Percentiles rank a stretch among this genome's conserved stretches.
These are phyloP conservation scores for Chlamydomonas sp. DNA, from an alignment of 139 green algal species.

Conservation along the genomic window DNA sequence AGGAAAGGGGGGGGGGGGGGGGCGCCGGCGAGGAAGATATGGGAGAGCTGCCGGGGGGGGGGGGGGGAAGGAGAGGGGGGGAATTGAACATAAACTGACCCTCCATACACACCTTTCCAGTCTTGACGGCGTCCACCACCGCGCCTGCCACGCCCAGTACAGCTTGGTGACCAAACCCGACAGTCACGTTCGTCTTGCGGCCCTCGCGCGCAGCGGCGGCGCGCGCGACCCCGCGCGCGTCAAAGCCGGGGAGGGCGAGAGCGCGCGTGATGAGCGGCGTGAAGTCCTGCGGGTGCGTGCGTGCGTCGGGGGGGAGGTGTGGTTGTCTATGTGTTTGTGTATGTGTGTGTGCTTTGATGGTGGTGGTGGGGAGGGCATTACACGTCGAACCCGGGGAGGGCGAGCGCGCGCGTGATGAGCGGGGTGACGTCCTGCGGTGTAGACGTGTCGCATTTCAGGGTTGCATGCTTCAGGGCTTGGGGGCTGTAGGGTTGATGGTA, in stretches of 20 bases:
- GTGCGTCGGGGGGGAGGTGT: not conserved
- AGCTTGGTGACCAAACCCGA: conserved; percentile 45
- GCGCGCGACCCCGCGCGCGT: not conserved
- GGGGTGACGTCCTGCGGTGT: no score
- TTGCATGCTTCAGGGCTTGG: no score
- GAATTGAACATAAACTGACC: not conserved
- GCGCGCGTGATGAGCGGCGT: conserved; percentile 36
- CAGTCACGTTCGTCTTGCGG: conserved; percentile 23
- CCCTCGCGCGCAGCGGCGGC: not conserved
- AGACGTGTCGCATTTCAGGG: no score
- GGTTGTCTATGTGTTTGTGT: not conserved
- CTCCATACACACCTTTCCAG: not conserved
- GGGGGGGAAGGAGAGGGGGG: no score
- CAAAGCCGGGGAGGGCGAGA: conserved; percentile 39
- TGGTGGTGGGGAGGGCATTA: not conserved
- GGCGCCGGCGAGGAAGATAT: conserved; percentile 23
- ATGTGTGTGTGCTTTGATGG: not conserved
- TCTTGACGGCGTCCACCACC: conserved; percentile 46
- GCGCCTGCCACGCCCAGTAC: conserved; percentile 38
- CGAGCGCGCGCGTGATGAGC: no score
- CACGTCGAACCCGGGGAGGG: no score
- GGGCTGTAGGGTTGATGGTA: not conserved
- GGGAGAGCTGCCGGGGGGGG: conserved; percentile 23
- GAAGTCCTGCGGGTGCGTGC: no score
- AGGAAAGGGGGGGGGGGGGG: conserved; percentile 46